phyloP scores from a whole-genome alignment of 768 basidiomycete genomes.

The Tulasnella sp. region DNA sequence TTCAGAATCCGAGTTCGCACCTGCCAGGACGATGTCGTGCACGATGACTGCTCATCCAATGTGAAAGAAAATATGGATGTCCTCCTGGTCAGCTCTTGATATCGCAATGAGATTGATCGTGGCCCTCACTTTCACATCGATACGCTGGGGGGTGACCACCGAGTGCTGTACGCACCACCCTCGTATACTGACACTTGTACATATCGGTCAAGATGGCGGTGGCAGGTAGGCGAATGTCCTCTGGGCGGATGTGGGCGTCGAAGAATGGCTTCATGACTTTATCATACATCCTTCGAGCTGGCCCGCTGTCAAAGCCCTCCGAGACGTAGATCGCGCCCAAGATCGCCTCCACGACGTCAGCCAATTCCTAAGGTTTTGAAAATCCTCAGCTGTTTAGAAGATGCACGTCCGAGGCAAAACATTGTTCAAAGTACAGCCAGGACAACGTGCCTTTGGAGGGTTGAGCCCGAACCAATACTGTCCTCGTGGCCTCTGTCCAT shows the following conservation, averaged over 20 bases:
- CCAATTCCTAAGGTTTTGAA: conserved; percentile 46
- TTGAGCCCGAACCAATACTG: conserved; percentile 74
- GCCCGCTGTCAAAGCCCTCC: conserved; percentile 52
- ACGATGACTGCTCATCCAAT: conserved; percentile 60
- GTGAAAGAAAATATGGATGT: neutral
- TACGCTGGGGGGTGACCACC: conserved; percentile 18
- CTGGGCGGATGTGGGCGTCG: conserved; percentile 46
- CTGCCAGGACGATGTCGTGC: conserved; percentile 53
- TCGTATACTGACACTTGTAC: conserved; percentile 29
- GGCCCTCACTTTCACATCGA: conserved; percentile 30
- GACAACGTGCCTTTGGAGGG: conserved; percentile 56
- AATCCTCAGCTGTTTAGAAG: no score
- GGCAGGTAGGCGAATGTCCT: neutral
- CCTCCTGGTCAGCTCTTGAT: neutral
- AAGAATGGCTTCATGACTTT: conserved; percentile 65
- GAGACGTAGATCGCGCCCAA: conserved; percentile 71
- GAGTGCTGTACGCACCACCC: conserved; percentile 20
- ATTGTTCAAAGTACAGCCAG: neutral
- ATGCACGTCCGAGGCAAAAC: neutral
- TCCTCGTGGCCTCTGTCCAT: conserved; percentile 38
- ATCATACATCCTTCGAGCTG: conserved; percentile 54
- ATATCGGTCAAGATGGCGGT: conserved; percentile 22
- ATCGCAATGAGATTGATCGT: conserved; percentile 15
- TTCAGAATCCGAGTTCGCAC: conserved; percentile 8
- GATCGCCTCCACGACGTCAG: conserved; percentile 70